Base-by-base conservation (phyloP, 768 basidiomycete genomes). In the Imleria badia region DNA sequence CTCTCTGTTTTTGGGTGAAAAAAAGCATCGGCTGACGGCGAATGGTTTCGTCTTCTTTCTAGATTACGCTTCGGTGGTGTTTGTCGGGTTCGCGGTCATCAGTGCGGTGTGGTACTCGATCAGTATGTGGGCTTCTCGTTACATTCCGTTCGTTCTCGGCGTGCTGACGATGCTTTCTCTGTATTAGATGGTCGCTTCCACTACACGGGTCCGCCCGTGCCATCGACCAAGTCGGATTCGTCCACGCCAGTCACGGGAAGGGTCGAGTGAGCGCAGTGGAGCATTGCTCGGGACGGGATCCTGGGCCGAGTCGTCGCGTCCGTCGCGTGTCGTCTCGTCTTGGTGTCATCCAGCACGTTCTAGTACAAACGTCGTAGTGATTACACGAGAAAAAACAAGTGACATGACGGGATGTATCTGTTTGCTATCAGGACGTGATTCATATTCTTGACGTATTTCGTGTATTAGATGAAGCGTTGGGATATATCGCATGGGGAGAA, bases 21-120 rank as follows among this genome's bases (percentile, higher is more conserved):
- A n/a, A n/a, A n/a, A 6, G 15, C 15, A 11, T 35, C 9, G 33
- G 23, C 58, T 56, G 54, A 57, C 29, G 26, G n/a, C 6, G 6
- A 26, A 26, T 26, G 6, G 6, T 26, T 26, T n/a, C n/a, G n/a
- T n/a, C n/a, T n/a, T 3, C 26, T 26, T 26, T 26, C 2, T 12
- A 86, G 85, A 88, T 69, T 85, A 85, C 55, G 85, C 85, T 12
- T 81, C 81, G 10, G 85, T 82, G 14, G 84, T 86, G 15, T 86
- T 86, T 54, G 80, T 84, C 38, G 85, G 81, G 5, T 86, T 87
- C 56, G 81, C 72, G 1, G 55, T 71, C 15, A 76, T 87, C 31
- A 84, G 84, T 48, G 80, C 76, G 0, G 69, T 76, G 23, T 87
- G 85, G 85, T 87, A 87, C 59, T 44, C 77, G 30, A 76, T 83